These are phyloP conservation scores for Rosa hybrid DNA, from an alignment of 331 rosid genomes.

Conservation along the genomic window DNA sequence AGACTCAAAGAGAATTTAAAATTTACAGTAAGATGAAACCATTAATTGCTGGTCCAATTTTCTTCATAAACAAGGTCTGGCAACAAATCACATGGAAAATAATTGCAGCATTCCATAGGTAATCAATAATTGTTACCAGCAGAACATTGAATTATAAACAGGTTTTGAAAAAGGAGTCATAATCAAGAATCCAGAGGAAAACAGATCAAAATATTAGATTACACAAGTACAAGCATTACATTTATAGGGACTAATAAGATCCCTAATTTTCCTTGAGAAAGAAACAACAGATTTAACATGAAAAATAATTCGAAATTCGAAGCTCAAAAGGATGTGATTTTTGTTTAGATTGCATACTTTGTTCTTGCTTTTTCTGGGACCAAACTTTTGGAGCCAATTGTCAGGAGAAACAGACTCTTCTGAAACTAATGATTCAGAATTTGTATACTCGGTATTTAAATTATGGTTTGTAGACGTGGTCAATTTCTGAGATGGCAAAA, in stretches of 20 bases:
- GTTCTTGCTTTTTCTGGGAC: slow-evolving; percentile 20
- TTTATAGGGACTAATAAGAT: background rate
- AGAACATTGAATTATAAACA: background rate
- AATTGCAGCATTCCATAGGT: background rate
- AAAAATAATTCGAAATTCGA: background rate
- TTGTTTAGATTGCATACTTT: slow-evolving; percentile 5
- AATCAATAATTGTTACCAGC: background rate
- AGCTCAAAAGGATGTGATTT: background rate
- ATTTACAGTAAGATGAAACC: background rate
- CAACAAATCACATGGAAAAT: background rate
- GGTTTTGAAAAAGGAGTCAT: background rate
- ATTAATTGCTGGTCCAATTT: background rate
- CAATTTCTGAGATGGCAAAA: slow-evolving; percentile 14
- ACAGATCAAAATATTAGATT: background rate
- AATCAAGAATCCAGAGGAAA: background rate
- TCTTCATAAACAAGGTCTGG: background rate
- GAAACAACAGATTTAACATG: background rate
- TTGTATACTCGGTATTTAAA: background rate
- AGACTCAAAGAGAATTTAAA: background rate
- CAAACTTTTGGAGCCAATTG: slow-evolving; percentile 9
- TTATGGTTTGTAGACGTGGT: background rate
- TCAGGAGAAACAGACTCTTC: background rate
- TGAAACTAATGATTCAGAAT: background rate
- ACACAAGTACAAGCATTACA: background rate
- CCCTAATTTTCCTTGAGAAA: background rate